These are phyloP conservation scores for Stagonosporopsis chrysanthemi DNA, from an alignment of 2,329 filamentous ascomycete species.

Conservation along the genomic window DNA sequence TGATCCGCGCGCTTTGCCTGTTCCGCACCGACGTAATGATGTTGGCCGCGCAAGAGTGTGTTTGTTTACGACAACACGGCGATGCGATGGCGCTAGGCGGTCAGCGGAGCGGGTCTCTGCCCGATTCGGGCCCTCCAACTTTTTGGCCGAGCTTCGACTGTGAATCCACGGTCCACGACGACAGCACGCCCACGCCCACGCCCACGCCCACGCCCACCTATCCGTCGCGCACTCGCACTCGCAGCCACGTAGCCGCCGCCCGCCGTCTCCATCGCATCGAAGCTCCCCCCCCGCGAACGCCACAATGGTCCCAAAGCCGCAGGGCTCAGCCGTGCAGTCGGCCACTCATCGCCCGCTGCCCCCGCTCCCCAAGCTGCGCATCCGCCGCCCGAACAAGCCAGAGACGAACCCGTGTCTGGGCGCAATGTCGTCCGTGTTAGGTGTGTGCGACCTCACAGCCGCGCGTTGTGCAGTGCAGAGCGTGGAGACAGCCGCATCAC, in stretches of 20 bases:
- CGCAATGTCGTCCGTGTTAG: constrained; percentile 71
- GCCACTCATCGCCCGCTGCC: constrained; percentile 60
- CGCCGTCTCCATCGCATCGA: constrained; percentile 4
- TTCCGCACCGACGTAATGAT: constrained; percentile 9
- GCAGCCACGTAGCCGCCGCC: constrained; percentile 3
- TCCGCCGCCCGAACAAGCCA: constrained; percentile 68
- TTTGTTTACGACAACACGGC: constrained; percentile 12
- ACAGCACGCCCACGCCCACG: constrained; percentile 2
- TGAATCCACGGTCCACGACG: neutral
- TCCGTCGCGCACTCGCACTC: constrained; percentile 1
- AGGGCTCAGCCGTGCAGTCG: constrained; percentile 43
- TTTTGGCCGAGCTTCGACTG: constrained; percentile 15
- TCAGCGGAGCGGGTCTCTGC: constrained; percentile 6
- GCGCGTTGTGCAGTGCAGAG: neutral
- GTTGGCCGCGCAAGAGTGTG: constrained; percentile 11
- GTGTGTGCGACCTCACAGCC: constrained; percentile 52
- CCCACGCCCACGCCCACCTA: neutral
- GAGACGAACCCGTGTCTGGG: constrained; percentile 70
- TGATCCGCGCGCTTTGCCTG: constrained; percentile 4
- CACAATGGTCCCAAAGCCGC: constrained; percentile 49
- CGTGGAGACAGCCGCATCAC: neutral
- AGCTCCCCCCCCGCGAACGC: constrained; percentile 8
- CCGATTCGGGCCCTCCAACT: constrained; percentile 19
- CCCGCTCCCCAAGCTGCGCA: constrained; percentile 68
- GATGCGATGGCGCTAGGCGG: constrained; percentile 7